Evolutionary conservation across 1,284 basidiomycete species (phyloP), one percentile per base, ranked within the genome.

Genomic region (Coriolopsis trogii): DNA sequence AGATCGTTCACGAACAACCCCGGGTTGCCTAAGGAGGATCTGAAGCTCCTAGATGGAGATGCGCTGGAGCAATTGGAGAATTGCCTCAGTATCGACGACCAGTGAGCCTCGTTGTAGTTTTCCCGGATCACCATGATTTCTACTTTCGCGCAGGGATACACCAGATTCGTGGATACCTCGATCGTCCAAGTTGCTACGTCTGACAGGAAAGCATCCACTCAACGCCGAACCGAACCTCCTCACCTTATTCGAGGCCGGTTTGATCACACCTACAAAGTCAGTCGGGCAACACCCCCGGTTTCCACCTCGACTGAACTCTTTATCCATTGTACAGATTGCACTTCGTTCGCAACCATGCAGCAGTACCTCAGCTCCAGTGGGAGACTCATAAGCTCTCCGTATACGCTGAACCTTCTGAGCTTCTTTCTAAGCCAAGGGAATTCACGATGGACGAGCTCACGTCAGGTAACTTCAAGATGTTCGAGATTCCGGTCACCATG

Each of bases 161-260:
- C 60, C 62, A 1, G 62, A 62, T 41, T 63, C 60, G 2, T 62
- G 63, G 63, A 56, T 64, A 5, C 63, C 63, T n/a, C 63, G 63
- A n/a, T 64, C 63, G 2, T 13, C 53, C 2, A 41, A 55, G n/a
- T 51, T 64, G 3, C 46, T 58, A 3, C 59, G 63, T 3, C 56
- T 64, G 3, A 60, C 63, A 2, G 61, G 61, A 0, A 58, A 58
- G 24, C 55, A 60, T 41, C 63, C 63, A 9, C 51, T 64, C 20
- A 64, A 64, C 41, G 63, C 61, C 5, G 63, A 64, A 26, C 57
- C 59, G 6, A 49, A 55, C 36, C 51, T 60, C 16, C 37, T 43
- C 18, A 46, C 34, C 6, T 30, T 64, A 12, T 61, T 55, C 30
- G 58, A 56, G 10, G 63, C 50, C 2, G 63, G 63, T 3, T 53